Base-by-base conservation (phyloP, 257 asterid species). In the Petrea volubilis region DNA sequence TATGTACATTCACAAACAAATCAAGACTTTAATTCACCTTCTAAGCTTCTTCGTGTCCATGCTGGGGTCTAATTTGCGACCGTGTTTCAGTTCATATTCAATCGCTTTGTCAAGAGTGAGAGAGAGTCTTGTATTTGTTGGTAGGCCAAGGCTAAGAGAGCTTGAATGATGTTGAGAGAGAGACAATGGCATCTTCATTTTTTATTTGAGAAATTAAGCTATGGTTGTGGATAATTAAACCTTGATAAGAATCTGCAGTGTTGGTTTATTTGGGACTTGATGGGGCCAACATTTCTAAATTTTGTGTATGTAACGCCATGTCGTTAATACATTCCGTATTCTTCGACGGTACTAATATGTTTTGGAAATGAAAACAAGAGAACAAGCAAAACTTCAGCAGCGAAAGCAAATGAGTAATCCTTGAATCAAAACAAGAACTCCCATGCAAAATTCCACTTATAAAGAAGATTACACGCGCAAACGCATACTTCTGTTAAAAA, bases 11-110 rank as follows among this genome's bases (percentile, higher is more conserved):
- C 52, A 13, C 50, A 18, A n/a, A n/a, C n/a, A n/a, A n/a, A n/a
- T n/a, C n/a, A n/a, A n/a, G n/a, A n/a, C n/a, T 74, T 6, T 3
- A 0, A 25, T 41, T 38, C 56, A 88, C 95, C 92, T 86, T 73
- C 86, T 79, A 0, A 82, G 78, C 70, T 72, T 81, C 61, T 59
- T 82, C 7, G 6, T 18, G 49, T 86, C 80, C 53, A 75, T 29
- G 63, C 40, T 58, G 4, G 79, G 77, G 56, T 72, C 76, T 47
- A 80, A 27, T 25, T 34, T 66, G 20, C 78, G 70, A 5, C 79
- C 82, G 6, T 40, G 15, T 36, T 73, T 60, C 0, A 76, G 68
- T 36, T 79, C 84, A 12, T 71, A 51, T n/a, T 79, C 69, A 34
- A 75, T 47, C 2, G 74, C 82, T 53, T 34, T 47, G 24, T 73